phyloP scores from a whole-genome alignment of 768 basidiomycete genomes.

The Cytidiella melzeri region DNA sequence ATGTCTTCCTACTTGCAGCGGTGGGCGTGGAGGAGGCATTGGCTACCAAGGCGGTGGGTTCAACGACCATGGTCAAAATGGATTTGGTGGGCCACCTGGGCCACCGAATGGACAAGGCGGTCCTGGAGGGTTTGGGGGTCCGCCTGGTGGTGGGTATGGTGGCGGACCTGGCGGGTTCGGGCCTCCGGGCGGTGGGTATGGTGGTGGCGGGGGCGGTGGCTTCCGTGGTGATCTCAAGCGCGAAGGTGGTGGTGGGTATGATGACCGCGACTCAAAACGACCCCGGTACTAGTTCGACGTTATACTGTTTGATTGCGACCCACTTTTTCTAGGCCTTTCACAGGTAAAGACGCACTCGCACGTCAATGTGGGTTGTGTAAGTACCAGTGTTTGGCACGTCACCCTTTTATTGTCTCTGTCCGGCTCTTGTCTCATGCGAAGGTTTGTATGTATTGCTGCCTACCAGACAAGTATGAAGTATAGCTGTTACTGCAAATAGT shows the following conservation, averaged over 20 bases:
- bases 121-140: conserved; percentile 27
- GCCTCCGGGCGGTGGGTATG: conserved; percentile 40
- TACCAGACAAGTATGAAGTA: neutral
- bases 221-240: conserved; percentile 74
- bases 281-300: conserved; percentile 53
- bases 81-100: conserved; percentile 34
- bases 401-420: neutral
- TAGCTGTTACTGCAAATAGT: too few species aligned
- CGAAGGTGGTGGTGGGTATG: conserved; percentile 69
- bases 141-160: conserved; percentile 23
- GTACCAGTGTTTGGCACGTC: neutral
- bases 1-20: conserved; percentile 14
- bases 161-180: conserved; percentile 40
- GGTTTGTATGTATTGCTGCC: neutral
- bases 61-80: conserved; percentile 32
- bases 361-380: neutral
- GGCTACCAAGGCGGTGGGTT: conserved; percentile 63
- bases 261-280: conserved; percentile 78
- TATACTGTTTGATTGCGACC: neutral
- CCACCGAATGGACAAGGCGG: conserved; percentile 28
- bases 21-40: conserved; percentile 67
- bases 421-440: neutral
- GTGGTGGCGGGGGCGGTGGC: conserved; percentile 46
- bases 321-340: neutral
- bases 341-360: neutral